Conservation (phyloP, 768 basidiomycete species). For the Neoboletus brunneissimus region DNA sequence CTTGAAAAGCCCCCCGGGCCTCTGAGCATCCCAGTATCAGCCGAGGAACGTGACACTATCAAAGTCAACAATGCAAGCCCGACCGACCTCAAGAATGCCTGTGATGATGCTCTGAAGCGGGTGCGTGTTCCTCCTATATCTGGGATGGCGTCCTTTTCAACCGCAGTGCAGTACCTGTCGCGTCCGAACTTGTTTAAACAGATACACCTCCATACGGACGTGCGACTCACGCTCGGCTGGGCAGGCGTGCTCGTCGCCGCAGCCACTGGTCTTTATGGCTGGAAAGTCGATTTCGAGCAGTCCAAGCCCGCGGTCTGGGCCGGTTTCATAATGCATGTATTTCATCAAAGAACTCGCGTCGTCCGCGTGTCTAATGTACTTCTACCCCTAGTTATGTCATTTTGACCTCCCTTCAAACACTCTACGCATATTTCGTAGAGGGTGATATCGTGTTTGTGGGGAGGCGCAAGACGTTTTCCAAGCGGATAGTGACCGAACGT, state of each 20-base stretch:
- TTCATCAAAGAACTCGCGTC: conserved; percentile 6
- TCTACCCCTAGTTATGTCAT: conserved; percentile 59
- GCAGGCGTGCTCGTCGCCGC: conserved; percentile 77
- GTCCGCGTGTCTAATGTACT: conserved; percentile 1
- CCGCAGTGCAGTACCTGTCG: conserved; percentile 64
- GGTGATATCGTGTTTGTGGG: conserved; percentile 84
- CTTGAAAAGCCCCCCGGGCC: conserved; percentile 50
- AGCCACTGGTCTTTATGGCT: conserved; percentile 82
- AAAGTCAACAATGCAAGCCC: conserved; percentile 59
- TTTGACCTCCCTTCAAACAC: conserved; percentile 66
- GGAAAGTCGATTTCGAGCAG: conserved; percentile 84
- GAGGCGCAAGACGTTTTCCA: conserved; percentile 85
- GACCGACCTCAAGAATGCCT: conserved; percentile 65
- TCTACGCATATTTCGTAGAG: conserved; percentile 87
- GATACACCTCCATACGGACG: conserved; percentile 84
- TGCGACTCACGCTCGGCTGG: conserved; percentile 87
- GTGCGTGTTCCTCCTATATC: conserved; percentile 42
- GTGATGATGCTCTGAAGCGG: conserved; percentile 88
- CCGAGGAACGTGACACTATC: conserved; percentile 50
- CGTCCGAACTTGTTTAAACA: conserved; percentile 82
- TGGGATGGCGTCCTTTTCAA: not conserved
- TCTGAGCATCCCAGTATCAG: conserved; percentile 44
- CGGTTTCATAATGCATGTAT: conserved; percentile 72
- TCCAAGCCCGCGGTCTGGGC: conserved; percentile 77
- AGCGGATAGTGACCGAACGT: conserved; percentile 90